phyloP scores from a whole-genome alignment of 2,329 filamentous ascomycete genomes.

The Allantophomopsis lycopodina region DNA sequence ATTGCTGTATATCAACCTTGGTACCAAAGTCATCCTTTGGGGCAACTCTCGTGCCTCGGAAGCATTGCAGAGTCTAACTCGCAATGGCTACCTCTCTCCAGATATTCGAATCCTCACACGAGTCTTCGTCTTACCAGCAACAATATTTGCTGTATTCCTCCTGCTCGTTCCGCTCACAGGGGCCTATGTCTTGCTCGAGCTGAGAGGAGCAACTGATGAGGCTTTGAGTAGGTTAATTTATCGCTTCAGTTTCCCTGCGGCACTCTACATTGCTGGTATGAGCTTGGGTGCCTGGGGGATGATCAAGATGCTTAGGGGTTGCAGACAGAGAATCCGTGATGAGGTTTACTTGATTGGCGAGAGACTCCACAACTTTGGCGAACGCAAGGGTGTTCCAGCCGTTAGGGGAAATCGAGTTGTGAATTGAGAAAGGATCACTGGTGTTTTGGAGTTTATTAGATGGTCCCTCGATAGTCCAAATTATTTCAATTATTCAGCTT shows the following conservation, averaged over 20 bases:
- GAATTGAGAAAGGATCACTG: neutral
- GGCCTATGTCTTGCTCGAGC: conserved; percentile 35
- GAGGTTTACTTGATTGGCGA: conserved; percentile 96
- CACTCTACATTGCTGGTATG: conserved; percentile 20
- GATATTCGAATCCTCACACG: conserved; percentile 69
- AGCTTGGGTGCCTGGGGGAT: conserved; percentile 38
- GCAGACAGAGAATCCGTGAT: conserved; percentile 74
- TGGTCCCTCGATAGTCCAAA: too few relatives aligned
- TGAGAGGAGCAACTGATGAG: conserved; percentile 17
- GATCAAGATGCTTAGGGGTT: conserved; percentile 52
- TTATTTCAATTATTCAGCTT: too few relatives aligned
- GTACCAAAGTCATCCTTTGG: conserved; percentile 52
- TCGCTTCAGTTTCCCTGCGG: conserved; percentile 61
- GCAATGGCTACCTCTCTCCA: conserved; percentile 65
- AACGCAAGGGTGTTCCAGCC: conserved; percentile 20
- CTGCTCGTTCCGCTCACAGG: conserved; percentile 50
- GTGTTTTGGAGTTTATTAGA: conserved; percentile 1
- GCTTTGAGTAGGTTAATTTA: conserved; percentile 25
- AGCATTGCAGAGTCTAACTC: conserved; percentile 61
- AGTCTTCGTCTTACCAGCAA: conserved; percentile 69
- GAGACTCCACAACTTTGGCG: conserved; percentile 85
- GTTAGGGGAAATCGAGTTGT: too few relatives aligned
- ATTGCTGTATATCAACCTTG: conserved; percentile 77
- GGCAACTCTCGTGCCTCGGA: conserved; percentile 57
- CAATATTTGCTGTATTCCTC: conserved; percentile 45